These are phyloP conservation scores for Chiua sp. DNA, from an alignment of 1,284 basidiomycete genomes.

Conservation along the genomic window DNA sequence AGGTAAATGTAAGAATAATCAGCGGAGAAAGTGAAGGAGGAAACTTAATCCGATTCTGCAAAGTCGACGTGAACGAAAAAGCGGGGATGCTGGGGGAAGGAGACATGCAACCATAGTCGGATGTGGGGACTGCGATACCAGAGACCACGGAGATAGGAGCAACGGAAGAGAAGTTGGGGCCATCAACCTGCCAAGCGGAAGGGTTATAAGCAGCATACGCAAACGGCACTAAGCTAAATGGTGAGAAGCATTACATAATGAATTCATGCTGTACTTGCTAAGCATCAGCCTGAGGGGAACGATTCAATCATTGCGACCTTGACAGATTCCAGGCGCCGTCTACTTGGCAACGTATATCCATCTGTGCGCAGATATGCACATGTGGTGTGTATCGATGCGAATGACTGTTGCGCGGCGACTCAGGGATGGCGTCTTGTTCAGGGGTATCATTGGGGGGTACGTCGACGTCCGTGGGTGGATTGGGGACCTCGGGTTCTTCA, in stretches of 20 bases:
- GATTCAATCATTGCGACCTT: too few species aligned
- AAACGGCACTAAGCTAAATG: too few species aligned
- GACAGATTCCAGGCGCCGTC: too few species aligned
- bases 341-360: too few species aligned
- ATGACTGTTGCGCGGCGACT: not conserved
- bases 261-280: too few species aligned
- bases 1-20: constrained; percentile 30
- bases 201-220: too few species aligned
- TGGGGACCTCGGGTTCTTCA: not conserved
- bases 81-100: constrained; percentile 37
- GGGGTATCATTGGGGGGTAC: not conserved
- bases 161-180: constrained; percentile 8
- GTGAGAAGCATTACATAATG: too few species aligned
- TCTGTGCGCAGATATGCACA: too few species aligned
- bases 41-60: constrained; percentile 6
- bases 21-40: constrained; percentile 2
- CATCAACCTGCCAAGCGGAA: too few species aligned
- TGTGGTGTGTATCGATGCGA: not conserved
- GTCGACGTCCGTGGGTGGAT: constrained; percentile 7
- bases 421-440: not conserved
- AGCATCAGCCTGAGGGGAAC: too few species aligned
- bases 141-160: constrained; percentile 18
- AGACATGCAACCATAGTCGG: constrained; percentile 21
- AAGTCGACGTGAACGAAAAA: constrained; percentile 32
- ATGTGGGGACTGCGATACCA: constrained; percentile 22